These are phyloP conservation scores for Coniochaeta sp. DNA, from an alignment of 2,329 filamentous ascomycete species.

Conservation along the genomic window DNA sequence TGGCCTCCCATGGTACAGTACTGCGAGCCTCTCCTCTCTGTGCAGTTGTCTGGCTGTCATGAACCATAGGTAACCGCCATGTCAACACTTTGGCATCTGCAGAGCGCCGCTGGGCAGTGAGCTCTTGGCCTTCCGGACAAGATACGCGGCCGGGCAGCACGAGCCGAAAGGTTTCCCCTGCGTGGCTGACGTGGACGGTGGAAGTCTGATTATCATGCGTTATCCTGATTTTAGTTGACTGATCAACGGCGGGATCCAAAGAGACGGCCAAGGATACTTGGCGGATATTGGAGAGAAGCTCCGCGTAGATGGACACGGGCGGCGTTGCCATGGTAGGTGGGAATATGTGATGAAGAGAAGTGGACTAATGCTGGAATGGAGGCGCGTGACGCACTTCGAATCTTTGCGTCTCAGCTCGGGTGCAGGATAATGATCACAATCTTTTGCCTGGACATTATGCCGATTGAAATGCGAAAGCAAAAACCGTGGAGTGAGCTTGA, in stretches of 20 bases:
- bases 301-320: slow-evolving; percentile 46
- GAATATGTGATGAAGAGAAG: not conserved
- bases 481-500: not conserved
- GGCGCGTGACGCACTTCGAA: not conserved
- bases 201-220: slow-evolving; percentile 31
- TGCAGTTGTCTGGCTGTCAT: slow-evolving; percentile 20
- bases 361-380: not conserved
- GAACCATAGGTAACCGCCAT: slow-evolving; percentile 45
- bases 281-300: slow-evolving; percentile 56
- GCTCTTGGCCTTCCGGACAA: slow-evolving; percentile 5
- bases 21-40: slow-evolving; percentile 22
- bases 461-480: not conserved
- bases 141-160: slow-evolving; percentile 20
- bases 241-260: slow-evolving; percentile 33
- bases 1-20: slow-evolving; percentile 48
- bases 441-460: not conserved
- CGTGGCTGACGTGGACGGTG: slow-evolving; percentile 38
- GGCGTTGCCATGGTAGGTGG: not conserved
- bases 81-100: slow-evolving; percentile 26
- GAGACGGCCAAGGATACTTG: slow-evolving; percentile 53
- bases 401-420: not conserved
- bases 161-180: slow-evolving; percentile 24
- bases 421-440: not conserved
- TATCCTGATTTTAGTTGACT: slow-evolving; percentile 35
- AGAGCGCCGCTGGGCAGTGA: slow-evolving; percentile 6